Evolutionary conservation across 2,329 filamentous ascomycete species (phyloP).

Genomic region (Pestalotiopsis sp.): DNA sequence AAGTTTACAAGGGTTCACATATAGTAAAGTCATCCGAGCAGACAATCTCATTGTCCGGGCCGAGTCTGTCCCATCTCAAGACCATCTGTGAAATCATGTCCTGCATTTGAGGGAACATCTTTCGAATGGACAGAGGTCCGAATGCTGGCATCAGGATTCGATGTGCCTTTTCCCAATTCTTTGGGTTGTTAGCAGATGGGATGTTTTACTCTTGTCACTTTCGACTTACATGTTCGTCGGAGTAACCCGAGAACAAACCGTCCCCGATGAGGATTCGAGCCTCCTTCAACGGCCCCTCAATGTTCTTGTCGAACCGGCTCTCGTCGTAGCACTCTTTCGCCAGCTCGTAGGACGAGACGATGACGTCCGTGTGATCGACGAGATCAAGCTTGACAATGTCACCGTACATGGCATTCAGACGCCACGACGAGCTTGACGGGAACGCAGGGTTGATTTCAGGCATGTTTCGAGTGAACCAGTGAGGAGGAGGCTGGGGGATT

Average conservation of each 20-base stretch:
- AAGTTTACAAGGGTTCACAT: background rate
- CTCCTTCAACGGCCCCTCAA: background rate
- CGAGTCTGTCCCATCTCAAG: slow-evolving; percentile 54
- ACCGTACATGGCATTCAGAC: slow-evolving; percentile 4
- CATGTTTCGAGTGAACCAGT: slow-evolving; percentile 6
- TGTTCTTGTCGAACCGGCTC: background rate
- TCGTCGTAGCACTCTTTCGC: slow-evolving; percentile 3
- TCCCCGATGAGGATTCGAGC: background rate
- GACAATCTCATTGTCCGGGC: slow-evolving; percentile 46
- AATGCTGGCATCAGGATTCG: slow-evolving; percentile 54
- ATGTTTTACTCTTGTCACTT: background rate
- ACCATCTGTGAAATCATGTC: slow-evolving; percentile 33
- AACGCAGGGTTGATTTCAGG: slow-evolving; percentile 1
- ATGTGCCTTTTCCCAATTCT: slow-evolving; percentile 55
- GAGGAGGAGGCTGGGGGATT: slow-evolving; percentile 1
- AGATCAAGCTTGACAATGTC: slow-evolving; percentile 9
- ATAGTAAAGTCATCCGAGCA: slow-evolving; percentile 60
- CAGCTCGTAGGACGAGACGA: slow-evolving; percentile 2
- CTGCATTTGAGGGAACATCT: slow-evolving; percentile 47
- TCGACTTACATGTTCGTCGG: background rate
- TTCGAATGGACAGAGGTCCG: slow-evolving; percentile 51
- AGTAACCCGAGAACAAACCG: background rate
- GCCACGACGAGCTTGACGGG: slow-evolving; percentile 1
- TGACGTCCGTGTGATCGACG: background rate
- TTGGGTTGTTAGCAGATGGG: background rate